phyloP scores from a whole-genome alignment of 169 alveolate genomes.

The Cytauxzoon felis region DNA sequence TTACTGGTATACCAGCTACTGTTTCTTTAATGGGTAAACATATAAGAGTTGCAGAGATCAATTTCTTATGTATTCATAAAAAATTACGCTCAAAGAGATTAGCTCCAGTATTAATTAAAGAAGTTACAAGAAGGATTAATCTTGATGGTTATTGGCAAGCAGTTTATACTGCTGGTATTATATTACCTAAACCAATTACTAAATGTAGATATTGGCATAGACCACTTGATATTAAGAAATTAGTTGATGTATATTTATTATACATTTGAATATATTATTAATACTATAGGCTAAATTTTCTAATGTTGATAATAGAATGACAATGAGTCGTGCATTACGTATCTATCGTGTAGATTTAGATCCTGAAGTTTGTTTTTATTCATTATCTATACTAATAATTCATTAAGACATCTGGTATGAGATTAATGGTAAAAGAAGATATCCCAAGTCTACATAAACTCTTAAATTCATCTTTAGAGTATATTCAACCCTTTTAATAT shows the following conservation, averaged over 20 bases:
- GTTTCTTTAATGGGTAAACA: conserved; percentile 73
- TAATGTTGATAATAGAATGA: conserved; percentile 77
- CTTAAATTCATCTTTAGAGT: conserved; percentile 73
- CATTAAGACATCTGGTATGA: conserved; percentile 61
- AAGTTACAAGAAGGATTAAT: conserved; percentile 95
- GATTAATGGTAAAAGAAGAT: conserved; percentile 87
- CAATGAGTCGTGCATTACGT: conserved; percentile 86
- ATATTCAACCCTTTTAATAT: conserved; percentile 72
- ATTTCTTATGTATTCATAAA: conserved; percentile 96
- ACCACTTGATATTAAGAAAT: conserved; percentile 80
- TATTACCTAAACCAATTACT: conserved; percentile 92
- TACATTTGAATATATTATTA: neutral
- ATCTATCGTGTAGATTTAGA: conserved; percentile 78
- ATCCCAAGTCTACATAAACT: conserved; percentile 76
- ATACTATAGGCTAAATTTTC: conserved; percentile 74
- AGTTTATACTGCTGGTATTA: conserved; percentile 94
- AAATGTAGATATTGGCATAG: conserved; percentile 86
- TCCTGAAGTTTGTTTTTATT: neutral
- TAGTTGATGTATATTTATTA: conserved; percentile 73
- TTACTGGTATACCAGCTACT: conserved; percentile 92
- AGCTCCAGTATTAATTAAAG: conserved; percentile 92
- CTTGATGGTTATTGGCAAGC: conserved; percentile 94
- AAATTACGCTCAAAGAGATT: conserved; percentile 92
- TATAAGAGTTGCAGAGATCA: conserved; percentile 90
- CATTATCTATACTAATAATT: conserved; percentile 25